A percentile compares a stretch with the other conserved stretches of the same genome.
Evolutionary conservation across 345 rosid species (phyloP).

Genomic region (Schrenkiella parvula): DNA sequence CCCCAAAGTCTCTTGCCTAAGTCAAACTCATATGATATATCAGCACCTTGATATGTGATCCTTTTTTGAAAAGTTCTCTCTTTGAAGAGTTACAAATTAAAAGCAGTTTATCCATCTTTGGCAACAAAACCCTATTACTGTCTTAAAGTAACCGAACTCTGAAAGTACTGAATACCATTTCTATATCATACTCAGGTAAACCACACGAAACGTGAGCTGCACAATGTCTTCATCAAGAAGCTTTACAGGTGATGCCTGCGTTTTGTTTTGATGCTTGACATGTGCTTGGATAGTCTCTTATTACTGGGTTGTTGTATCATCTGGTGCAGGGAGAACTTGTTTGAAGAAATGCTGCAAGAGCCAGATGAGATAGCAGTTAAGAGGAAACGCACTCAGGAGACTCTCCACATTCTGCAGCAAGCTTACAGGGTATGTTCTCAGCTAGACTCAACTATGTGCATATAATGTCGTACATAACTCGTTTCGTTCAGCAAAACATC

Average conservation of each 20-base stretch:
- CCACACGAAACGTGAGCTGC: conserved; percentile 94
- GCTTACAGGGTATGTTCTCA: conserved; percentile 73
- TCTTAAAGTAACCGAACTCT: neutral
- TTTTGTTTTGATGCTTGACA: neutral
- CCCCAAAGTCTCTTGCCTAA: neutral
- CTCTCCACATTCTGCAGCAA: conserved; percentile 84
- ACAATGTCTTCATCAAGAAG: conserved; percentile 87
- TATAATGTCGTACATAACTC: neutral
- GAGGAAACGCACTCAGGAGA: conserved; percentile 84
- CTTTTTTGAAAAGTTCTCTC: neutral
- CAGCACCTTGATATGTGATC: neutral
- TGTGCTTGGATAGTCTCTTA: conserved; percentile 4
- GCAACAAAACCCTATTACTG: neutral
- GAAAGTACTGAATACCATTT: conserved; percentile 21
- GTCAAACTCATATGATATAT: neutral
- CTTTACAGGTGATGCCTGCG: conserved; percentile 71
- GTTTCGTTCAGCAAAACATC: neutral
- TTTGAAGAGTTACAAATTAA: neutral
- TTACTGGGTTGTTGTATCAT: neutral
- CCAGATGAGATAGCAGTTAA: conserved; percentile 81
- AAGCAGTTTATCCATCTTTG: neutral
- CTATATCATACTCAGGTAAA: conserved; percentile 56
- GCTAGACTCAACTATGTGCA: neutral
- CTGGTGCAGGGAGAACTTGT: conserved; percentile 77
- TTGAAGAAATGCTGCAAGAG: conserved; percentile 99